phyloP scores from a whole-genome alignment of 352 stramenopile species.

The Thraustochytrium aureum region DNA sequence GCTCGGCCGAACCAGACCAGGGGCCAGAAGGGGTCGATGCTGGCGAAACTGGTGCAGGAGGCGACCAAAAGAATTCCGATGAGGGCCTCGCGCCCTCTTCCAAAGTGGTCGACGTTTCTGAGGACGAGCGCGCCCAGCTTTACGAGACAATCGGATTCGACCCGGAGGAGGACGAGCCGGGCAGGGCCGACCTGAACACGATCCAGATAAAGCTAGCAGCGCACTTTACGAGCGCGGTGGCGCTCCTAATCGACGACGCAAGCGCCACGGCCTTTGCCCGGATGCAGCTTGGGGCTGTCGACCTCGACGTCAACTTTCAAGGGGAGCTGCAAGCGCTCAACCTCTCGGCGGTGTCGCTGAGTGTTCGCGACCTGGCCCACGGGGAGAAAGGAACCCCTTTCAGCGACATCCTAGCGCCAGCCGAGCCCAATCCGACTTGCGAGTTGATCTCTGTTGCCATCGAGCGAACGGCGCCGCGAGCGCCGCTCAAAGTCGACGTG shows the following conservation, averaged over 20 bases:
- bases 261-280: background rate
- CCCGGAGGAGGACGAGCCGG: constrained; percentile 21
- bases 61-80: background rate
- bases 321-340: constrained; percentile 7
- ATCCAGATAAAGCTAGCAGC: constrained; percentile 27
- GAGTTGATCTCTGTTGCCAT: constrained; percentile 3
- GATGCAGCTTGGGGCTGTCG: background rate
- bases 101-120: constrained; percentile 14
- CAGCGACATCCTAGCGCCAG: background rate
- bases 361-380: background rate
- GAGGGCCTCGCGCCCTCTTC: background rate
- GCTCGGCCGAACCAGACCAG: background rate
- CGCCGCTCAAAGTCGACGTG: constrained; percentile 21
- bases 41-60: background rate
- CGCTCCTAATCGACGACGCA: background rate
- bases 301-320: constrained; percentile 41
- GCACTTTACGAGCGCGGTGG: background rate
- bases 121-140: constrained; percentile 36
- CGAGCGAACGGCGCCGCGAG: background rate
- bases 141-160: constrained; percentile 55
- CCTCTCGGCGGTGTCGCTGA: constrained; percentile 6
- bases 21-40: background rate
- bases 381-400: background rate
- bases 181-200: constrained; percentile 15
- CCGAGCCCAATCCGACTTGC: background rate